Conservation (phyloP, 176 grass and related monocot genomes). For the Calamus simplicifolius region DNA sequence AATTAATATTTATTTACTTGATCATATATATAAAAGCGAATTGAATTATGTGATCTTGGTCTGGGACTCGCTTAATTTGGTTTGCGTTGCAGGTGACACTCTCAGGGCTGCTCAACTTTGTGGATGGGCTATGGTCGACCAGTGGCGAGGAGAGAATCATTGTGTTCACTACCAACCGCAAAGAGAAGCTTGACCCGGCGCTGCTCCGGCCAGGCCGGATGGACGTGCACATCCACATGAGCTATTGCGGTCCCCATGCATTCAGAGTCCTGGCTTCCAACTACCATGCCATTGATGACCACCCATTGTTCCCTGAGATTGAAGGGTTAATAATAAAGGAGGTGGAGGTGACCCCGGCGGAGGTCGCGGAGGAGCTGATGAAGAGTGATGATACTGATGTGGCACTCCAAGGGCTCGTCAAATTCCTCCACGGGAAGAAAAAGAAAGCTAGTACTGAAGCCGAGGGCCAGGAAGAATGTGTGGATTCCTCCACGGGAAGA, state of each 20-base stretch:
- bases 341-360: slow-evolving; percentile 69
- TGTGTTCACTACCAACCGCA: slow-evolving; percentile 87
- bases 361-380: slow-evolving; percentile 71
- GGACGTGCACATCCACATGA: slow-evolving; percentile 96
- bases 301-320: slow-evolving; percentile 53
- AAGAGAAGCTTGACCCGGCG: slow-evolving; percentile 66
- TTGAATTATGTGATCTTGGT: no score
- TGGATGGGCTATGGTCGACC: slow-evolving; percentile 74
- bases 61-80: no score
- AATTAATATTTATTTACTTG: no score
- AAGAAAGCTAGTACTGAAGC: not conserved
- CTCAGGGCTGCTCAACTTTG: slow-evolving; percentile 86
- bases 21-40: no score
- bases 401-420: slow-evolving; percentile 47
- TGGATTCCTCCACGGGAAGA: slow-evolving; percentile 51
- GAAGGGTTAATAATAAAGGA: slow-evolving; percentile 42
- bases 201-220: slow-evolving; percentile 77
- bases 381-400: slow-evolving; percentile 47
- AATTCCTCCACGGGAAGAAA: slow-evolving; percentile 52
- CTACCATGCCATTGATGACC: slow-evolving; percentile 49
- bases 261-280: slow-evolving; percentile 69
- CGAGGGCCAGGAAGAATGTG: not conserved
- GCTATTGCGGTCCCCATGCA: slow-evolving; percentile 54
- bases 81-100: slow-evolving; percentile 41
- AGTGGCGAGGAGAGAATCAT: slow-evolving; percentile 88